phyloP scores from a whole-genome alignment of 177 flowering plant species.

The Vitis hybrid region DNA sequence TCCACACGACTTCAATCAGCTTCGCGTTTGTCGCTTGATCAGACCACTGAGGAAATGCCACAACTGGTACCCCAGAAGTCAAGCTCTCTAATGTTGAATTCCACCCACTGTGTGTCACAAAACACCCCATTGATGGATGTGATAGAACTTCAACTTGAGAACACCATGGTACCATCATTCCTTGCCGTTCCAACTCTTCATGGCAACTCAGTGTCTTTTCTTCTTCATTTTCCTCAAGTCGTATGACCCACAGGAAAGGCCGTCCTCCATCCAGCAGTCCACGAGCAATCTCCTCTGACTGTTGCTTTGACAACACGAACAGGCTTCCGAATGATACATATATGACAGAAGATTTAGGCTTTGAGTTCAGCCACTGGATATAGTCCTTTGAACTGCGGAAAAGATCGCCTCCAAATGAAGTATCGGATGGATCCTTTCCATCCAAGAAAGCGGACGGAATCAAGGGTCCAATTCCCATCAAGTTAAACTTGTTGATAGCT shows the following conservation, averaged over 20 bases:
- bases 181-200: slow-evolving; percentile 24
- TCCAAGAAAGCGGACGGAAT: slow-evolving; percentile 36
- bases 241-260: slow-evolving; percentile 55
- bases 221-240: slow-evolving; percentile 5
- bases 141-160: slow-evolving; percentile 45
- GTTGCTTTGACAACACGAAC: slow-evolving; percentile 18
- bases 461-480: slow-evolving; percentile 42
- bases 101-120: slow-evolving; percentile 64
- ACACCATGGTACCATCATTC: slow-evolving; percentile 57
- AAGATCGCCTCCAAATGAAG: slow-evolving; percentile 27
- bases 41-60: slow-evolving; percentile 36
- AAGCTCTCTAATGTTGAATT: slow-evolving; percentile 53
- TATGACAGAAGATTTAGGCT: slow-evolving; percentile 32
- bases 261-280: slow-evolving; percentile 23
- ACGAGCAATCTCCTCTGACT: slow-evolving; percentile 36
- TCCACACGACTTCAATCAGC: slow-evolving; percentile 30
- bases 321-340: slow-evolving; percentile 60
- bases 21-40: slow-evolving; percentile 37
- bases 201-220: slow-evolving; percentile 5
- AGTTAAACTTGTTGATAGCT: slow-evolving; percentile 10
- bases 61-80: slow-evolving; percentile 30
- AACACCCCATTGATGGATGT: slow-evolving; percentile 52
- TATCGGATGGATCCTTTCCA: slow-evolving; percentile 23
- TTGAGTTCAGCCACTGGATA: slow-evolving; percentile 39
- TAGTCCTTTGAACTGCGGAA: slow-evolving; percentile 21